Evolutionary conservation across 495 filamentous ascomycete species (phyloP), one percentile per base, ranked within the genome.

Genomic region (Trichoderma reesei): DNA sequence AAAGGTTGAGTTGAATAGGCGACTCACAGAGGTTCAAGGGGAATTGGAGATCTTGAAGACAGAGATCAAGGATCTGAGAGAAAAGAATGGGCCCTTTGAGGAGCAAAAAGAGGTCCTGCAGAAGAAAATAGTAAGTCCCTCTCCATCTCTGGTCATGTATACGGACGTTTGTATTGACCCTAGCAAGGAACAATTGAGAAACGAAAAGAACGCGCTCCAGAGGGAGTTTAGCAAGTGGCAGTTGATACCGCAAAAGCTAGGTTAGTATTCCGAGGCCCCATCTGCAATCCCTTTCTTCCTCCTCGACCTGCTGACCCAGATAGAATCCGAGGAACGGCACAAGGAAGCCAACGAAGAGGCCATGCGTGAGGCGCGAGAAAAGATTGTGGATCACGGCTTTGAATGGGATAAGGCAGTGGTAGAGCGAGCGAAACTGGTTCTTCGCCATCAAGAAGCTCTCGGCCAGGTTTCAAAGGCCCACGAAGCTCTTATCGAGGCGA

Each of bases 161-260:
- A 8, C 9, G n/a, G 9, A 48, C 4, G 39, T 60, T 4, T 20
- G 34, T 60, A 42, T 68, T 76, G 70, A 79, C 67, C 37, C 41
- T 3, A 42, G 39, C 18, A 64, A 82, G 79, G 63, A 69, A 16
- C 61, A 69, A 41, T 33, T 79, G 2, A 68, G 66, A 46, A 54
- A 59, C 10, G 64, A 76, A 44, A 79, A 86, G 64, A 73, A 60
- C 16, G 76, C 79, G 41, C 63, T 85, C n/a, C 90, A 95, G 67
- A 82, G 75, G 39, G 86, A 85, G 31, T 72, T 80, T 31, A 82
- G 75, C 7, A 73, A 83, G n/a, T 90, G 83, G 68, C 79, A 82
- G 59, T 82, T 82, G 5, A 77, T 96, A 38, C 90, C 90, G 0
- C 79, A 83, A 59, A 89, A 81, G 72, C 85, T 92, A 65, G 79